These are phyloP conservation scores for Mucor indicus DNA, from an alignment of 371 early-diverging fungal species.

Conservation along the genomic window DNA sequence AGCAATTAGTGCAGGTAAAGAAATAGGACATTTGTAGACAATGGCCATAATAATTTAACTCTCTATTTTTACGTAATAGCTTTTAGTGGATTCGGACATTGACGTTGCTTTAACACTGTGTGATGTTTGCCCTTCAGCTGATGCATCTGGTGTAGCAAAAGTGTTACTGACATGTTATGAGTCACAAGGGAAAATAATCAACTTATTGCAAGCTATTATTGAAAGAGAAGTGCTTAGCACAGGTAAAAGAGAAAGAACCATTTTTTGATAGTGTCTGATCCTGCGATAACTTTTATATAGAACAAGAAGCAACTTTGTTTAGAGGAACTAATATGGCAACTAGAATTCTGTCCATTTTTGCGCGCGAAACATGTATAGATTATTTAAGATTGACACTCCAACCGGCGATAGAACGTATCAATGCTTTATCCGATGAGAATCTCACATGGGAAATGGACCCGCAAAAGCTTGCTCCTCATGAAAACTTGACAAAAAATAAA, in stretches of 20 bases:
- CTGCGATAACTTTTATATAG: slow-evolving; percentile 24
- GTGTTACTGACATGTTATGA: slow-evolving; percentile 78
- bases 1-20: slow-evolving; percentile 54
- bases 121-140: slow-evolving; percentile 77
- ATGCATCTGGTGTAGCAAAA: slow-evolving; percentile 75
- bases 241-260: slow-evolving; percentile 23
- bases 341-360: slow-evolving; percentile 74
- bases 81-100: slow-evolving; percentile 62
- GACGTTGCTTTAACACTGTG: slow-evolving; percentile 75
- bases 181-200: slow-evolving; percentile 60
- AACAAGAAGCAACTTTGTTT: slow-evolving; percentile 81
- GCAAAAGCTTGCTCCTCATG: slow-evolving; percentile 57
- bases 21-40: too few species aligned
- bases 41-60: neutral
- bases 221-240: slow-evolving; percentile 76
- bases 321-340: slow-evolving; percentile 88
- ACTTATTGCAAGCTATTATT: slow-evolving; percentile 72
- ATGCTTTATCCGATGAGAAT: slow-evolving; percentile 25
- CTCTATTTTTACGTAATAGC: slow-evolving; percentile 11
- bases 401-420: slow-evolving; percentile 61
- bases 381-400: slow-evolving; percentile 78
- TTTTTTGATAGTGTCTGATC: too few species aligned
- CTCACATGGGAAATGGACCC: slow-evolving; percentile 80
- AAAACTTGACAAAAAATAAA: slow-evolving; percentile 59
- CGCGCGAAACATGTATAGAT: slow-evolving; percentile 68